phyloP scores from a whole-genome alignment of 352 stramenopile species.

The Pythium brachiatum region DNA sequence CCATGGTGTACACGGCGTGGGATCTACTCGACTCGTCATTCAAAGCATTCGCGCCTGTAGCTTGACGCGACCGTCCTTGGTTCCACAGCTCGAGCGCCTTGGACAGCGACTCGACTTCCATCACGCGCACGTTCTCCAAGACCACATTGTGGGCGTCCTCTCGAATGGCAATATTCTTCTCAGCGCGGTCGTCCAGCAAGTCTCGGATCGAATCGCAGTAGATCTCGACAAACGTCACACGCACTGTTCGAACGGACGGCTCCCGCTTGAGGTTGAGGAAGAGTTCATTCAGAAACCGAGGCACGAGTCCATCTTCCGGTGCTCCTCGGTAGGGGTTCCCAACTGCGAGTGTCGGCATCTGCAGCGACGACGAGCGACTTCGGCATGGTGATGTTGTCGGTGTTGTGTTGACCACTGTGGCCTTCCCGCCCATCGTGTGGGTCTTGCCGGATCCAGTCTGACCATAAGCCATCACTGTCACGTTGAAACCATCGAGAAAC shows the following conservation, averaged over 20 bases:
- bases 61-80: conserved; percentile 36
- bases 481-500: conserved; percentile 61
- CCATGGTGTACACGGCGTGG: conserved; percentile 60
- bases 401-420: conserved; percentile 26
- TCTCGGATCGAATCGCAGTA: conserved; percentile 94
- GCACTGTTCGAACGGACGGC: conserved; percentile 35
- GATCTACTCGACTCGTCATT: conserved; percentile 64
- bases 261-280: conserved; percentile 41
- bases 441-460: conserved; percentile 62
- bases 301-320: conserved; percentile 42
- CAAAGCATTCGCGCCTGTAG: conserved; percentile 41
- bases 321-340: conserved; percentile 17
- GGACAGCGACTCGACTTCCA: conserved; percentile 33
- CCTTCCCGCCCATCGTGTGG: conserved; percentile 48
- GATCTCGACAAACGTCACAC: conserved; percentile 87
- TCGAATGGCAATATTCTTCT: conserved; percentile 32
- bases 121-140: conserved; percentile 41
- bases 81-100: conserved; percentile 50
- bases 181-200: conserved; percentile 54
- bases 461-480: conserved; percentile 57
- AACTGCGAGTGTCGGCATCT: conserved; percentile 9
- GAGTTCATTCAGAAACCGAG: conserved; percentile 48
- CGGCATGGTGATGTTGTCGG: conserved; percentile 24
- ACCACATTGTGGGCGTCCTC: conserved; percentile 42
- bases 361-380: conserved; percentile 19